Evolutionary conservation across 345 rosid genomes (phyloP).

Genomic region (Bretschneidera sinensis): DNA sequence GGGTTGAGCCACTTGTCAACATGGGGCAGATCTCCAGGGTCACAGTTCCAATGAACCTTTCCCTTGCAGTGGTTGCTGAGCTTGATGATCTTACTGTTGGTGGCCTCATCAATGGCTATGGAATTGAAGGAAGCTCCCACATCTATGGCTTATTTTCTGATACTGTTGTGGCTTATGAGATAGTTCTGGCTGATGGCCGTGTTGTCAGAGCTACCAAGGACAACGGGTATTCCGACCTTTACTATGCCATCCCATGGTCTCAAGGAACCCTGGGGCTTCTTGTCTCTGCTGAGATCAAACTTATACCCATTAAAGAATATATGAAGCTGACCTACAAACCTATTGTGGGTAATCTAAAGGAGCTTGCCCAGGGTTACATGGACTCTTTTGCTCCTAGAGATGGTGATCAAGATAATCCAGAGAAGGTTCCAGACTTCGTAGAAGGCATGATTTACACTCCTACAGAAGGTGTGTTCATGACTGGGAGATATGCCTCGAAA

Average conservation of each 20-base stretch:
- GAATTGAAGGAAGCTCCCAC: slow-evolving; percentile 99
- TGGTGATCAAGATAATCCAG: slow-evolving; percentile 69
- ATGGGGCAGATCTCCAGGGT: slow-evolving; percentile 96
- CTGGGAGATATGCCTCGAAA: slow-evolving; percentile 84
- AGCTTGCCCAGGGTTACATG: slow-evolving; percentile 72
- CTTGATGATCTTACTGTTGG: slow-evolving; percentile 99
- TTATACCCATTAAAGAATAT: slow-evolving; percentile 82
- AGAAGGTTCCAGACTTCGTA: slow-evolving; percentile 89
- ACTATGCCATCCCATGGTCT: slow-evolving; percentile 95
- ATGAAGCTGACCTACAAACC: slow-evolving; percentile 95
- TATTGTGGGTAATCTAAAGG: slow-evolving; percentile 57
- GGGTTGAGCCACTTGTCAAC: slow-evolving; percentile 94
- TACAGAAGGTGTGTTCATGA: slow-evolving; percentile 85
- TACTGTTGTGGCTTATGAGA: slow-evolving; percentile 94
- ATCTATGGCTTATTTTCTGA: slow-evolving; percentile 92
- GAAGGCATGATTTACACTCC: slow-evolving; percentile 83
- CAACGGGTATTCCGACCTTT: slow-evolving; percentile 87
- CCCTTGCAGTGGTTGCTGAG: slow-evolving; percentile 99
- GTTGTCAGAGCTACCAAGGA: slow-evolving; percentile 94
- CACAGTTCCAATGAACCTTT: slow-evolving; percentile 83
- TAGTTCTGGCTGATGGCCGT: slow-evolving; percentile 77
- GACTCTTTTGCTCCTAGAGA: slow-evolving; percentile 94
- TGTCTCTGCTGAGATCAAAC: slow-evolving; percentile 89
- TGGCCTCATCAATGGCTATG: slow-evolving; percentile 98
- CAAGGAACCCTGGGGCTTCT: slow-evolving; percentile 98